phyloP scores from a whole-genome alignment of 805 yeast genomes.

The Candida dajiaensis region DNA sequence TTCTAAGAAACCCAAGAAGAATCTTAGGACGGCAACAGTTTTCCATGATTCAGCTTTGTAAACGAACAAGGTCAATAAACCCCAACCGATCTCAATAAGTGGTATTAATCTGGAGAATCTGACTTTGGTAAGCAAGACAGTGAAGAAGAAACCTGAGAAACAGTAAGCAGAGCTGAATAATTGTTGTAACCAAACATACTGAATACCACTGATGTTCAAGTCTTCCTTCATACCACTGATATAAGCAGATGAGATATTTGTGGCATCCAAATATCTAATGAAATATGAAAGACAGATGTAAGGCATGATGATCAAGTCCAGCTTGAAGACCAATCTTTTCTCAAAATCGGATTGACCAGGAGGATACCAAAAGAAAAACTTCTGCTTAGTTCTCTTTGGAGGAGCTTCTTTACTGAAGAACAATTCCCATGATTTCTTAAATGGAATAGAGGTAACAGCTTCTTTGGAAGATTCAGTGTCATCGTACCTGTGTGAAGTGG shows the following conservation, averaged over 20 bases:
- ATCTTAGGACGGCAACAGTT: constrained; percentile 44
- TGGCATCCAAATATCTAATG: constrained; percentile 48
- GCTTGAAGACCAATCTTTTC: constrained; percentile 6
- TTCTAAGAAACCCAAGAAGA: constrained; percentile 58
- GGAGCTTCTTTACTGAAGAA: constrained; percentile 13
- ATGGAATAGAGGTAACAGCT: constrained; percentile 6
- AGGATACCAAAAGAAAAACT: constrained; percentile 17
- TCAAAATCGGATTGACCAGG: constrained; percentile 6
- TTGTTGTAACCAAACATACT: constrained; percentile 22
- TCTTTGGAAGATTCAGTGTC: background rate
- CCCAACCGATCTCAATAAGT: constrained; percentile 14
- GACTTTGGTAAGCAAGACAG: constrained; percentile 4
- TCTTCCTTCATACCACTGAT: constrained; percentile 49
- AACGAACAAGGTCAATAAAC: constrained; percentile 44
- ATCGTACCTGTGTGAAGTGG: no score
- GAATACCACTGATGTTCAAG: constrained; percentile 43
- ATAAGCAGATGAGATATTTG: constrained; percentile 54
- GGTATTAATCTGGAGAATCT: constrained; percentile 6
- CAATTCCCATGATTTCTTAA: constrained; percentile 7
- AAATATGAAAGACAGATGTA: constrained; percentile 12
- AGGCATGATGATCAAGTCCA: constrained; percentile 10
- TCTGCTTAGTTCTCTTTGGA: constrained; percentile 5
- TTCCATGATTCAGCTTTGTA: constrained; percentile 5
- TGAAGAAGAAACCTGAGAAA: constrained; percentile 4
- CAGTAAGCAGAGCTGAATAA: constrained; percentile 7